Evolutionary conservation across 495 filamentous ascomycete genomes (phyloP), one percentile per base, ranked within the genome.

Genomic region (Evernia prunastri): DNA sequence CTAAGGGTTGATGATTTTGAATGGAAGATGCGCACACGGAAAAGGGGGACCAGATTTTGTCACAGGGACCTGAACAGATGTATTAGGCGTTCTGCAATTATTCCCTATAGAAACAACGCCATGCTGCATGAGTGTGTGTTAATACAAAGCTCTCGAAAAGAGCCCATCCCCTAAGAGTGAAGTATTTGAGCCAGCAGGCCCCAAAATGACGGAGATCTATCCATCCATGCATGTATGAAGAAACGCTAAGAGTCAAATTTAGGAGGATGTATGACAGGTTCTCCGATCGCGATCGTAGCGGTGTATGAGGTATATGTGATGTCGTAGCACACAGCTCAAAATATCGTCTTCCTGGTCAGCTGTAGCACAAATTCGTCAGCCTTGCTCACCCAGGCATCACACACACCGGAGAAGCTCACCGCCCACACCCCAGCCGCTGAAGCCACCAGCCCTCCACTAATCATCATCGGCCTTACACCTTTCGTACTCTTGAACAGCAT

Each of bases 401-500:
- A 61, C 9, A 61, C 4, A 37, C 29, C 25, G 42, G 42, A 33
- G 53, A 64, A 84, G n/a, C 88, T 70, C 86, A 97, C 91, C 69
- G 90, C 85, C 94, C 94, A 98, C 59, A 76, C 82, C 62, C 90
- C 93, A 39, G 94, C 94, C 61, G 90, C 82, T 20, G 84, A 80
- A 47, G 87, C 94, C 64, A 97, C 91, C 58, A 98, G 85, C 66
- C 87, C 87, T 42, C 91, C 89, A 36, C 90, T 95, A 70, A 96
- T 94, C 81, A 91, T 78, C 92, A 97, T 96, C 31, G 91, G 91
- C 79, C 87, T 85, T 36, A 92, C 42, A 15, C 94, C 94, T 70
- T 88, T 84, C 20, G 95, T 97, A 70, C 91, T 93, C 84, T 96
- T 97, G 78, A 97, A 98, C 40, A 97, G 65, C 85, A 91, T 91